Evolutionary conservation across 371 early-diverging fungal genomes (phyloP).

Genomic region (Aphelidium insulamus): DNA sequence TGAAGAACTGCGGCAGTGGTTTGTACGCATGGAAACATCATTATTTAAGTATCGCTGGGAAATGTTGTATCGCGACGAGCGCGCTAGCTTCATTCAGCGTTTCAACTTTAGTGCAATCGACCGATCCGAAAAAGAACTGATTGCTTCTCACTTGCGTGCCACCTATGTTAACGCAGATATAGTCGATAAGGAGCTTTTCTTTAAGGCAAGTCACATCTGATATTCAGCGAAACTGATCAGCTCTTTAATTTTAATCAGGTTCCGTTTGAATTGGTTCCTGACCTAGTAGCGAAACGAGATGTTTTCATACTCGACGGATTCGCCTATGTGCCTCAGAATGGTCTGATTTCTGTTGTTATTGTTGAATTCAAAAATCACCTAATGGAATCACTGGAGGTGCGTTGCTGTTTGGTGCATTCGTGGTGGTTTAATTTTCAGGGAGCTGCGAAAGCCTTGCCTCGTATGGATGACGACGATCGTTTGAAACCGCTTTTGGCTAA

Average conservation of each 20-base stretch:
- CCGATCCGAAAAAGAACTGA: slow-evolving; percentile 2
- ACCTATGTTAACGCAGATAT: slow-evolving; percentile 2
- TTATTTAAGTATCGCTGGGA: neutral
- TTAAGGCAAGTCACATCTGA: slow-evolving; percentile 14
- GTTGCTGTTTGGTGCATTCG: neutral
- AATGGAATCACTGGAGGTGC: slow-evolving; percentile 26
- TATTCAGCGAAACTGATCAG: neutral
- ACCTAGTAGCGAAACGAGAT: slow-evolving; percentile 39
- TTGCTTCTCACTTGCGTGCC: neutral
- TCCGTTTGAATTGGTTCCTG: slow-evolving; percentile 62
- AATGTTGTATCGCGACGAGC: neutral
- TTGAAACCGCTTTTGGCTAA: slow-evolving; percentile 64
- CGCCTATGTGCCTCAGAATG: slow-evolving; percentile 60
- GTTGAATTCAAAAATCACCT: slow-evolving; percentile 48
- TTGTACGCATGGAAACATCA: slow-evolving; percentile 35
- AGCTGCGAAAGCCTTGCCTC: slow-evolving; percentile 48
- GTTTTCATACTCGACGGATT: slow-evolving; percentile 51
- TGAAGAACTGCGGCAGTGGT: slow-evolving; percentile 73
- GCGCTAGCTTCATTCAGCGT: slow-evolving; percentile 6
- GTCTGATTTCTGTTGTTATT: slow-evolving; percentile 46
- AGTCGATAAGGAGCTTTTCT: slow-evolving; percentile 10
- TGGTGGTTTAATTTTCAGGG: slow-evolving; percentile 9
- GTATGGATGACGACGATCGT: slow-evolving; percentile 84
- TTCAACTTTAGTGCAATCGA: slow-evolving; percentile 17
- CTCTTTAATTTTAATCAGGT: slow-evolving; percentile 19